phyloP scores from a whole-genome alignment of 1,284 basidiomycete genomes.

The Microbotryomycetes sp. region DNA sequence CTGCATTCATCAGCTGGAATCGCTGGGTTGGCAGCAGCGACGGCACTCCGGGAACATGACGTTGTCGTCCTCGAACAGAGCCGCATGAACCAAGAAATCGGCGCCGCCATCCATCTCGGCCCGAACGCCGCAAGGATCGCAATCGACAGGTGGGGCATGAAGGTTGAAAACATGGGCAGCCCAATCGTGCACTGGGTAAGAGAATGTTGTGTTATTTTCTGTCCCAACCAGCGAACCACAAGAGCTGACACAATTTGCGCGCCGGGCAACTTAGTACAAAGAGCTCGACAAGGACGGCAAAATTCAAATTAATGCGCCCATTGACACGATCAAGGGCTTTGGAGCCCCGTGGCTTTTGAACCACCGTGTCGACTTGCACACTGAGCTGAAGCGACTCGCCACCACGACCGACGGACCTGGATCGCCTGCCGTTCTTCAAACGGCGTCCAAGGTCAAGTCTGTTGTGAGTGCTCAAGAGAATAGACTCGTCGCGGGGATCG shows the following conservation, averaged over 20 bases:
- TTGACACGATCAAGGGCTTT: constrained; percentile 21
- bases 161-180: constrained; percentile 6
- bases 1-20: constrained; percentile 35
- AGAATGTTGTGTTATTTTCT: not conserved
- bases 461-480: constrained; percentile 14
- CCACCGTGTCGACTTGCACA: constrained; percentile 39
- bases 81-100: constrained; percentile 32
- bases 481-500: no score
- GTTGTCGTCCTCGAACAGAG: constrained; percentile 34
- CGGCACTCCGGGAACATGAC: constrained; percentile 31
- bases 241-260: no score
- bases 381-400: constrained; percentile 33
- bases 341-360: constrained; percentile 36
- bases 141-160: constrained; percentile 19
- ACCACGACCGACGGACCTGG: constrained; percentile 26
- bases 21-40: constrained; percentile 33
- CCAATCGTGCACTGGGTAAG: constrained; percentile 2
- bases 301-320: constrained; percentile 9
- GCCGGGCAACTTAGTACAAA: no score
- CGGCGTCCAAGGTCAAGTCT: constrained; percentile 17
- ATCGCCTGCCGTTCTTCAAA: constrained; percentile 18
- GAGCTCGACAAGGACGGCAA: constrained; percentile 9
- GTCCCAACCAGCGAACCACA: no score
- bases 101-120: constrained; percentile 36
- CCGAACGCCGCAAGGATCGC: constrained; percentile 32